Evolutionary conservation across 2,329 filamentous ascomycete genomes (phyloP), one percentile per base, ranked within the genome.

Genomic region (Xylaria sp.): DNA sequence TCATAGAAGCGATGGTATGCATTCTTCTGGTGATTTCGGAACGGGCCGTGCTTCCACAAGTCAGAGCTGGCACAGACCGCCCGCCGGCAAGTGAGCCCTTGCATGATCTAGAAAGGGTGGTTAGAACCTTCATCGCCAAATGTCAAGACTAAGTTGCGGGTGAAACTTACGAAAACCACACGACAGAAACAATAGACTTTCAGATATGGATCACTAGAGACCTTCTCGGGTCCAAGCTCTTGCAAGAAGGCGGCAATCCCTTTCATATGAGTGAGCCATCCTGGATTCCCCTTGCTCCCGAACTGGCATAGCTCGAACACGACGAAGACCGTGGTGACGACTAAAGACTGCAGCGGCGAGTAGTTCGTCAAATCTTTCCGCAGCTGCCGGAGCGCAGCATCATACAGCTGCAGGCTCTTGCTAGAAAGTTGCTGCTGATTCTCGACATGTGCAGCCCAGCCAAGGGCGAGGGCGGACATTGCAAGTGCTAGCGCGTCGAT

Each of bases 251-350:
- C 63, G 3, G 65, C 61, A 23, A 69, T 63, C 2, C 68, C 66
- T 28, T 60, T 45, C 63, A 67, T 60, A 38, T 70, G 68, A 3
- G 63, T 65, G 15, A 60, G 57, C 66, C 68, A 69, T 14, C 66
- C 68, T 8, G 61, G 47, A 38, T 68, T 68, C 1, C 52, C 38
- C 23, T 59, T 55, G n/a, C 59, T 67, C 9, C 68, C 68, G 42
- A 70, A 70, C 28, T 70, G 66, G 33, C 62, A 70, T 1, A 70
- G 64, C 59, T 70, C 68, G 28, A 68, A 70, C 1, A 52, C 56
- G 9, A 67, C 61, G 21, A 68, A 68, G 7, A 69, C 45, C 1
- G 63, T 45, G 3, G 67, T 69, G 46, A 65, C 65, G 2, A 61
- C 60, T 9, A 70, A 60, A 11, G 65, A 55, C 55, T 70, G 65